Percentiles rank a stretch among this genome's conserved stretches.
These are phyloP conservation scores for Globisporangium irregulare DNA, from an alignment of 352 stramenopile genomes.

Conservation along the genomic window DNA sequence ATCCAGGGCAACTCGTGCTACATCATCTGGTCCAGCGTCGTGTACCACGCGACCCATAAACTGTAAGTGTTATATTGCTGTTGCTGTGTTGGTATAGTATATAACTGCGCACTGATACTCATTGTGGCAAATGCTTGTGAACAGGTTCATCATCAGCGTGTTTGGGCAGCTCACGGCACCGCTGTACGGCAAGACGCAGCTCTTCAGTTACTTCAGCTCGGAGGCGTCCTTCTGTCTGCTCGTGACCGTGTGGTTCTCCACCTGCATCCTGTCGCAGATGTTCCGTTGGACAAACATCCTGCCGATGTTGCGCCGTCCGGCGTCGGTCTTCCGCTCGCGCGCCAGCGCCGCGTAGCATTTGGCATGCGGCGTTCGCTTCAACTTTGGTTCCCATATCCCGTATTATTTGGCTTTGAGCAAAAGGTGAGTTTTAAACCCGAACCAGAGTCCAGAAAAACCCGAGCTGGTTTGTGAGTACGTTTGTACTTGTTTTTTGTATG, in stretches of 20 bases:
- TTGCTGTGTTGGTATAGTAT: neutral
- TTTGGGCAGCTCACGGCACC: constrained; percentile 84
- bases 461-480: neutral
- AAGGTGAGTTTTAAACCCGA: constrained; percentile 2
- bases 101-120: neutral
- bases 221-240: constrained; percentile 80
- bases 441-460: neutral
- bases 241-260: constrained; percentile 88
- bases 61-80: constrained; percentile 45
- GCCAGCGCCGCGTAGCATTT: constrained; percentile 35
- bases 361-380: neutral
- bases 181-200: constrained; percentile 73
- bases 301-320: constrained; percentile 54
- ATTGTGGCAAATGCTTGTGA: neutral
- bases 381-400: neutral
- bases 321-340: constrained; percentile 29
- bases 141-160: constrained; percentile 84
- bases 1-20: constrained; percentile 88
- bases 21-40: constrained; percentile 85
- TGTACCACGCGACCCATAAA: constrained; percentile 86
- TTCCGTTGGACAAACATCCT: constrained; percentile 82
- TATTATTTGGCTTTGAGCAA: neutral
- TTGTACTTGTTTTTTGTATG: neutral
- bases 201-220: constrained; percentile 87
- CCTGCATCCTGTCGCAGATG: constrained; percentile 86